These are phyloP conservation scores for Sungouiella blattae DNA, from an alignment of 805 yeast species.

Conservation along the genomic window DNA sequence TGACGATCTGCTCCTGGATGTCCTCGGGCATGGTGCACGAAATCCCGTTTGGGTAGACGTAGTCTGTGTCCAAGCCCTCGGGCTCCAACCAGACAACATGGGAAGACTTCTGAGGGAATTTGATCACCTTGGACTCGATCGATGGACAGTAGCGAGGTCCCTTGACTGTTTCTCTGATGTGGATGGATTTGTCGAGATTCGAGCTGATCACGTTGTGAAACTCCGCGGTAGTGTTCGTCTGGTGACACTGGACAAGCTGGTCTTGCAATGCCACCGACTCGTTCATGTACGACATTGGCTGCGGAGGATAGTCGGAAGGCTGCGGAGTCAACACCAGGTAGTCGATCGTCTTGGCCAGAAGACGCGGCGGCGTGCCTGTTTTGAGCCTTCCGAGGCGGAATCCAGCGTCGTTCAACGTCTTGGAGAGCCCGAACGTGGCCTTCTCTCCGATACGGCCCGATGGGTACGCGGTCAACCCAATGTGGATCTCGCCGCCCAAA, in stretches of 20 bases:
- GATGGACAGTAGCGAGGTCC: constrained; percentile 99
- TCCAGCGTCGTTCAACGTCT: constrained; percentile 72
- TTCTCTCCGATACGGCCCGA: constrained; percentile 93
- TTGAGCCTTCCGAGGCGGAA: constrained; percentile 85
- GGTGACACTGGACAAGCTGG: constrained; percentile 65
- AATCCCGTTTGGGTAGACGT: constrained; percentile 96
- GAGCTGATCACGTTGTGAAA: constrained; percentile 66
- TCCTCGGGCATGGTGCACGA: constrained; percentile 96
- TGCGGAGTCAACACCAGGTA: constrained; percentile 63
- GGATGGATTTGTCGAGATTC: constrained; percentile 80
- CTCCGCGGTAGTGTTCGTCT: constrained; percentile 72
- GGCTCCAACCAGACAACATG: constrained; percentile 96
- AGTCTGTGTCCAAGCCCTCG: constrained; percentile 82
- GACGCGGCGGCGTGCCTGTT: constrained; percentile 96
- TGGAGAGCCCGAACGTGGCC: constrained; percentile 85
- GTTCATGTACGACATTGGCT: constrained; percentile 86
- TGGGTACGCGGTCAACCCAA: constrained; percentile 76
- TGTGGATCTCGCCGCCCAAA: constrained; percentile 89
- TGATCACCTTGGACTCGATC: constrained; percentile 80
- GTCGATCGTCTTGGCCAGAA: constrained; percentile 69
- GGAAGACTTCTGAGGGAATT: constrained; percentile 69
- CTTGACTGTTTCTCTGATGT: constrained; percentile 87
- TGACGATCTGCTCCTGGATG: constrained; percentile 71
- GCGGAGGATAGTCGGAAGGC: constrained; percentile 78
- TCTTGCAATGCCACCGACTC: constrained; percentile 56